Evolutionary conservation across 2,329 filamentous ascomycete species (phyloP).

Genomic region (Sordariomycetes sp.): DNA sequence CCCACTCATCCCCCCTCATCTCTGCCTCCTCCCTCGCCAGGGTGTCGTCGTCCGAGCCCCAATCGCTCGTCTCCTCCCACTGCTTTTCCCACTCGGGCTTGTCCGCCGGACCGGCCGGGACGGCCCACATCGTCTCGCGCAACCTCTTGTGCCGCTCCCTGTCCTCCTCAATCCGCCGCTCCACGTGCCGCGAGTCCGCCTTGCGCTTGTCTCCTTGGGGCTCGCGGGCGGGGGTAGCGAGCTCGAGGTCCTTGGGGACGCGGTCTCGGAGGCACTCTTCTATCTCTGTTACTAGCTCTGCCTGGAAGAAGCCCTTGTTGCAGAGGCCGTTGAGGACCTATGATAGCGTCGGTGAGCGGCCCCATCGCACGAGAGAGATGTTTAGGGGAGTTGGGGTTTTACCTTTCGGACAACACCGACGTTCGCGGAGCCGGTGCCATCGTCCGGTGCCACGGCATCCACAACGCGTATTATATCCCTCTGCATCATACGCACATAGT

Average conservation of each 20-base stretch:
- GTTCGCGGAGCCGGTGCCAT: conserved; percentile 83
- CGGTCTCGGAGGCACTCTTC: conserved; percentile 75
- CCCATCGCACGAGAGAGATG: background rate
- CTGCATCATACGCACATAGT: conserved; percentile 87
- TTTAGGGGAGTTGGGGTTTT: conserved; percentile 13
- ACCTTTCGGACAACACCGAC: conserved; percentile 86
- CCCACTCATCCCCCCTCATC: conserved; percentile 26
- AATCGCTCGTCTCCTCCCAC: conserved; percentile 80
- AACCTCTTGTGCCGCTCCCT: conserved; percentile 86
- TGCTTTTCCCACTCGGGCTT: conserved; percentile 66
- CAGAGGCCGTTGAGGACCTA: conserved; percentile 1
- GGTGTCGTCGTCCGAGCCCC: conserved; percentile 77
- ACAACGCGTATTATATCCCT: conserved; percentile 85
- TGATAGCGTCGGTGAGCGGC: background rate
- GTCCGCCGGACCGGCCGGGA: conserved; percentile 47
- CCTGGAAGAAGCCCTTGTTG: conserved; percentile 58
- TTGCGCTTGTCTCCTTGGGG: conserved; percentile 5
- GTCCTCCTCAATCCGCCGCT: conserved; percentile 95
- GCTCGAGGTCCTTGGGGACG: conserved; percentile 49
- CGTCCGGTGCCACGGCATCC: conserved; percentile 79
- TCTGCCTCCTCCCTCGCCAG: conserved; percentile 62
- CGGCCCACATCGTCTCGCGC: conserved; percentile 88
- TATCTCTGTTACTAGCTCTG: conserved; percentile 66
- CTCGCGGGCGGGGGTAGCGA: conserved; percentile 32
- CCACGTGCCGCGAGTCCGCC: conserved; percentile 78